Base-by-base conservation (phyloP, 2,329 filamentous ascomycete genomes). In the Alternaria consortialis region DNA sequence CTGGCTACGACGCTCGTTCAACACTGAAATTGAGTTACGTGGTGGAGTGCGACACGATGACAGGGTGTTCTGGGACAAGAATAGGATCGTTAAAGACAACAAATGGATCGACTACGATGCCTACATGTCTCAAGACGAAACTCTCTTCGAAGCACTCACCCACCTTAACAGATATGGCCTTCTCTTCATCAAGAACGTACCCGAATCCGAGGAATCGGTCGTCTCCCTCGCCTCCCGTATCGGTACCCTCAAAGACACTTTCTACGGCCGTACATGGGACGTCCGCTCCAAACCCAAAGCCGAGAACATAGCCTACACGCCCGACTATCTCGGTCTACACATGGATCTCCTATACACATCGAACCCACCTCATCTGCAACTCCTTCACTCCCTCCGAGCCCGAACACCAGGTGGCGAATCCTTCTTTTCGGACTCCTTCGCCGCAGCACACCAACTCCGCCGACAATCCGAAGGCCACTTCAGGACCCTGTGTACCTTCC, bases 191-290 rank as follows among this genome's bases (percentile, higher is more conserved):
- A 87, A 86, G 50, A 86, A 87, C 62, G 90, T 97, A 6, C 94
- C 94, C 0, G 82, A 88, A 9, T 85, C 86, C 15, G 86, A 90
- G 62, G 79, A 84, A 1, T 85, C 88, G 5, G 90, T 97, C 5
- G 84, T 87, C 39, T 80, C 83, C 23, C 88, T 98, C 59, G 91
- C 89, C 2, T 83, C 84, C 4, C 87, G 89, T 53, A 91, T 98
- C 60, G 94, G 93, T 1, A 87, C 87, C 34, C 81, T 97, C 27
- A 91, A 93, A 72, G 89, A 93, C 70, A 95, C 94, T 7, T 95
- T 98, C 75, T 98, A 98, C 78, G 95, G 95, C 42, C 84, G 85
- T 68, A 97, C 93, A 0, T 98, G 94, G 88, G 91, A 97, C 78
- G 94, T 98, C 12, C 87, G 88, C 55, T 92, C 90, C 4, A 90